Evolutionary conservation across 129 eudicot species (phyloP).

Genomic region (carrot (Daucus carota)): DH1_v3.0 NC_030383.2:53105001-53105500

Average conservation of each 20-base stretch:
- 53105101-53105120: too few species aligned
- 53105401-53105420: constrained; percentile 93
- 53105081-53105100: background rate
- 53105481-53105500: constrained; percentile 68
- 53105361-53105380: constrained; percentile 37
- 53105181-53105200: too few species aligned
- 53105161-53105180: too few species aligned
- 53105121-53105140: too few species aligned
- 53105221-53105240: background rate
- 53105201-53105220: too few species aligned
- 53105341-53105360: constrained; percentile 14
- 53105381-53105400: constrained; percentile 58
- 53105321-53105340: background rate
- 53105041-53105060: too few species aligned
- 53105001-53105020: too few species aligned
- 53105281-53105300: background rate
- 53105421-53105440: constrained; percentile 92
- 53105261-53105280: background rate
- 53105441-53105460: constrained; percentile 59
- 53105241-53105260: background rate
- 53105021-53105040: too few species aligned
- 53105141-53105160: too few species aligned
- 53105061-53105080: too few species aligned
- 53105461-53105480: constrained; percentile 69
- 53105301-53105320: background rate